Evolutionary conservation across 1,284 basidiomycete species (phyloP).

Genomic region (Macrocybe sp.): DNA sequence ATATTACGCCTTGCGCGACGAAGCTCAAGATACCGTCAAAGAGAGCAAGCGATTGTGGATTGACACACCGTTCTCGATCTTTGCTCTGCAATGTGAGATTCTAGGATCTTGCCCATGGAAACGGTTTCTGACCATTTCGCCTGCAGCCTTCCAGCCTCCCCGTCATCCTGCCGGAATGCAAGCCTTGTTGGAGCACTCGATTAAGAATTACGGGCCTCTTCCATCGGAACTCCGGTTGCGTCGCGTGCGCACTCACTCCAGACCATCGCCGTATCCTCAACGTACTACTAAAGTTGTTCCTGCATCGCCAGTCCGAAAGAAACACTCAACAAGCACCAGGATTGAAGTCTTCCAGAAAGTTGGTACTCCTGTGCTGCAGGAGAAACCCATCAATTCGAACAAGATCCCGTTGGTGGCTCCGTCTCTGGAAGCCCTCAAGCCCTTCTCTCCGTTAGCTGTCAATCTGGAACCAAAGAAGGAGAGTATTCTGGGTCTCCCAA

Average conservation of each 20-base stretch:
- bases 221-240: slow-evolving; percentile 60
- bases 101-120: slow-evolving; percentile 2
- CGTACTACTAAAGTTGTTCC: slow-evolving; percentile 37
- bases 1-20: slow-evolving; percentile 65
- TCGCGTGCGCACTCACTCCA: slow-evolving; percentile 57
- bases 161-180: slow-evolving; percentile 59
- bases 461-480: slow-evolving; percentile 31
- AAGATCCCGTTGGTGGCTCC: slow-evolving; percentile 28
- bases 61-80: slow-evolving; percentile 71
- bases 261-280: slow-evolving; percentile 64
- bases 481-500: slow-evolving; percentile 35
- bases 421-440: slow-evolving; percentile 33
- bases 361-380: slow-evolving; percentile 22
- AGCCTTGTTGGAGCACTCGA: slow-evolving; percentile 67
- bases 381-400: slow-evolving; percentile 37
- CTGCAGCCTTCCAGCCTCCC: slow-evolving; percentile 67
- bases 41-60: slow-evolving; percentile 63
- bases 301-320: slow-evolving; percentile 35
- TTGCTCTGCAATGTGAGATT: slow-evolving; percentile 64
- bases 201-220: slow-evolving; percentile 63
- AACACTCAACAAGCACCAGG: slow-evolving; percentile 13
- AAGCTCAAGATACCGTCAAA: slow-evolving; percentile 60
- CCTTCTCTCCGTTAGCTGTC: slow-evolving; percentile 34
- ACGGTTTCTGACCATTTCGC: slow-evolving; percentile 8
- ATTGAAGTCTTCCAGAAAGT: slow-evolving; percentile 8